phyloP scores from a whole-genome alignment of 208 protist genomes.

The Acanthamoeba healyi region DNA sequence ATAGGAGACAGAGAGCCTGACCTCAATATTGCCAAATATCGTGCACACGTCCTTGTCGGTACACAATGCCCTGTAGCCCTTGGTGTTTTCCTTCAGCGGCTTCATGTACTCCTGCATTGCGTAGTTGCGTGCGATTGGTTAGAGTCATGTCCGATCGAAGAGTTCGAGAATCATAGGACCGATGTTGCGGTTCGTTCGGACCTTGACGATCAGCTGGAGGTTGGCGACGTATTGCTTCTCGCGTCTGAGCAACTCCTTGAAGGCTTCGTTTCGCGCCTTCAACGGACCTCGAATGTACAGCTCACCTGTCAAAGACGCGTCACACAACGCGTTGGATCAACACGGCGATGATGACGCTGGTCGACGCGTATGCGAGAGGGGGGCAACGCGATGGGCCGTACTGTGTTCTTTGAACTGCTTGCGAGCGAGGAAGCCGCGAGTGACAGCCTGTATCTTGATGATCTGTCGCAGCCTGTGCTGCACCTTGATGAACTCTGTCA shows the following conservation, averaged over 20 bases:
- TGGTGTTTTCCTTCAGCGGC: conserved; percentile 58
- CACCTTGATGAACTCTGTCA: conserved; percentile 58
- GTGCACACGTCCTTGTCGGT: conserved; percentile 37
- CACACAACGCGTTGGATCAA: too few species aligned
- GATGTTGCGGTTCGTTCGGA: too few species aligned
- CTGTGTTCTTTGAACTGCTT: conserved; percentile 56
- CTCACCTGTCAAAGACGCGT: neutral
- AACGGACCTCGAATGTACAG: conserved; percentile 18
- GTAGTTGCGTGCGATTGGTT: too few species aligned
- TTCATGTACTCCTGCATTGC: conserved; percentile 67
- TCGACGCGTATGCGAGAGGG: too few species aligned
- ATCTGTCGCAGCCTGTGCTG: conserved; percentile 50
- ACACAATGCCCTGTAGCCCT: conserved; percentile 40
- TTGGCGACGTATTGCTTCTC: conserved; percentile 32
- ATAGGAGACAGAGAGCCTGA: neutral
- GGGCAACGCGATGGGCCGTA: too few species aligned
- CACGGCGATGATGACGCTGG: too few species aligned
- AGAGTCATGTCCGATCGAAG: too few species aligned
- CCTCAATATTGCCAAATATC: conserved; percentile 56
- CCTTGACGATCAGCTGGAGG: conserved; percentile 46
- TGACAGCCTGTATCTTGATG: conserved; percentile 46
- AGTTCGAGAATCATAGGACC: too few species aligned
- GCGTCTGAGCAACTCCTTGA: conserved; percentile 32
- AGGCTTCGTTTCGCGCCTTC: conserved; percentile 39
- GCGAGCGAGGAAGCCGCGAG: conserved; percentile 52